These are phyloP conservation scores for Triadica sebifera DNA, from an alignment of 345 rosid genomes.

Conservation along the genomic window DNA sequence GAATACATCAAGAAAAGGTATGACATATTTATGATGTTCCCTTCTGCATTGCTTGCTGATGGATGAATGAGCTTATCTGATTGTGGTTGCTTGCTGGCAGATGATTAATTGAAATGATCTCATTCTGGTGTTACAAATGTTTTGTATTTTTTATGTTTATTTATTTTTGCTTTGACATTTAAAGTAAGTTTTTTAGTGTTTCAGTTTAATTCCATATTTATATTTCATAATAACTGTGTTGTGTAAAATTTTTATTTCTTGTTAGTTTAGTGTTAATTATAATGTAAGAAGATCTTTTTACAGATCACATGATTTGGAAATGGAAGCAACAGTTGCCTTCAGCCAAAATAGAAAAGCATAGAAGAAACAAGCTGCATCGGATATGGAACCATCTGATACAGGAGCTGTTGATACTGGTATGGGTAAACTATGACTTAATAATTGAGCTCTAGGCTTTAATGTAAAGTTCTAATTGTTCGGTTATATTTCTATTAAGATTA, in stretches of 20 bases:
- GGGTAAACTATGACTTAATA: too few species aligned
- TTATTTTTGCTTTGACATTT: not conserved
- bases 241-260: not conserved
- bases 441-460: not conserved
- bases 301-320: slow-evolving; percentile 21
- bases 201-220: not conserved
- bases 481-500: not conserved
- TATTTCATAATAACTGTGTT: not conserved
- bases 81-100: not conserved
- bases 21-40: not conserved
- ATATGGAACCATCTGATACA: slow-evolving; percentile 27
- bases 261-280: not conserved
- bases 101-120: not conserved
- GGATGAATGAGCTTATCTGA: not conserved
- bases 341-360: slow-evolving; percentile 24
- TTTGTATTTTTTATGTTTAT: not conserved
- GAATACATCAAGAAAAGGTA: slow-evolving; percentile 25
- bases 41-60: not conserved
- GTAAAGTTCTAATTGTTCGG: not conserved
- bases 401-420: slow-evolving; percentile 29
- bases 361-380: slow-evolving; percentile 43
- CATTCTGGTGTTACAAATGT: not conserved
- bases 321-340: slow-evolving; percentile 20
- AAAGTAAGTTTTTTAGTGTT: not conserved
- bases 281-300: not conserved